Base-by-base conservation (phyloP, 805 yeast species). In the Nakazawaea holstii region DNA sequence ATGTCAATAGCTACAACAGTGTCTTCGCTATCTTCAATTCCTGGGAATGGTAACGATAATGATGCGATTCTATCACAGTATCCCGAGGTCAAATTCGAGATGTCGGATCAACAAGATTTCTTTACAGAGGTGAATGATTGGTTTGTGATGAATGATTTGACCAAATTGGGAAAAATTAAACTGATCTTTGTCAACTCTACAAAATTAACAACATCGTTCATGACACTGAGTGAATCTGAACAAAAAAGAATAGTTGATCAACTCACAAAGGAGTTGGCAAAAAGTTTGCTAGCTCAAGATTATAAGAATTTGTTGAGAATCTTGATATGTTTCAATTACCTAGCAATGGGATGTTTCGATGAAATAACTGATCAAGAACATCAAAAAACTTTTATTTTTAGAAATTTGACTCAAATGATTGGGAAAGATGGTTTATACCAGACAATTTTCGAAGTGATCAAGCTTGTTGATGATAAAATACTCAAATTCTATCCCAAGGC, bases 51-150 rank as follows among this genome's bases (percentile, higher is more conserved):
- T 26, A 55, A 59, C 20, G 59, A 52, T 28, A 65, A 62, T 30
- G 57, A 55, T 33, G 64, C 57, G 41, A 57, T 66, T 29, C 59
- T 66, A 8, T 43, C 66, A 17, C 67, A 62, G 41, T 59, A 59
- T 46, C 79, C 82, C 0, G 68, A 66, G 27, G 58, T 80, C 6
- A 62, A 69, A 6, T 82, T 75, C 62, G 57, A 62, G 3, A 69
- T 67, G 49, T 41, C 58, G 4, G 79, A 75, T 43, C 55, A 58
- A 1, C 63, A 67, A 10, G 49, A 57, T 1, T 58, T 77, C 14
- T 49, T 51, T 11, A 59, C 60, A 1, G 85, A 80, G 52, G 43
- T 64, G 13, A 59, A 60, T 42, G 72, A 69, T 41, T 69, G 73
- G 73, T 69, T 69, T 45, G 55, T 59, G 26, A 51, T 38, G 37